Conservation (phyloP, 2,329 filamentous ascomycete genomes). For the Chrysoporthe deuterocubensis region DNA sequence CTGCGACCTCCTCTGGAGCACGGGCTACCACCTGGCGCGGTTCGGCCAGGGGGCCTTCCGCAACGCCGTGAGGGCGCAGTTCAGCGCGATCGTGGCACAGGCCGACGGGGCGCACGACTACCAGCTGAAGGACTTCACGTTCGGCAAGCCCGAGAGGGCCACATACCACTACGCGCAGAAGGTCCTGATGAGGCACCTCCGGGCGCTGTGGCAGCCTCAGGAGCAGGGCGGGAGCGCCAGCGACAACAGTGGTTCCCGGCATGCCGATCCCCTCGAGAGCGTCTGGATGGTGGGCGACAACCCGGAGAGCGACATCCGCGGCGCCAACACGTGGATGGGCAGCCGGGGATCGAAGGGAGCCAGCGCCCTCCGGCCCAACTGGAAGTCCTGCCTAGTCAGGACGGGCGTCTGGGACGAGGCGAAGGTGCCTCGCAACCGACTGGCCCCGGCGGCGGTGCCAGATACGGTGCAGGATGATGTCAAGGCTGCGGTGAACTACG, state of each 20-base stretch:
- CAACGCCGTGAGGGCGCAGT: slow-evolving; percentile 65
- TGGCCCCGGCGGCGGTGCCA: neutral
- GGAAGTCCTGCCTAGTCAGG: slow-evolving; percentile 76
- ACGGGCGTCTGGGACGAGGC: slow-evolving; percentile 72
- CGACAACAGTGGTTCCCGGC: neutral
- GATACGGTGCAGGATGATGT: slow-evolving; percentile 69
- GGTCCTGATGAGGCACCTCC: slow-evolving; percentile 62
- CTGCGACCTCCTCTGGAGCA: slow-evolving; percentile 87
- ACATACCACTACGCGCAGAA: slow-evolving; percentile 88
- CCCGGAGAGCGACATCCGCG: slow-evolving; percentile 86
- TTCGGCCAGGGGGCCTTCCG: slow-evolving; percentile 92
- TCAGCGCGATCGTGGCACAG: slow-evolving; percentile 53
- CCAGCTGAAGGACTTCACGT: slow-evolving; percentile 13
- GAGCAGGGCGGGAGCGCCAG: slow-evolving; percentile 22
- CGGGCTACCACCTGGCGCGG: slow-evolving; percentile 80
- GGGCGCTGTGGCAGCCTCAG: slow-evolving; percentile 46
- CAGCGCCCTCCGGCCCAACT: slow-evolving; percentile 40
- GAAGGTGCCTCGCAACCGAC: neutral
- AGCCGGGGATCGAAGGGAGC: neutral
- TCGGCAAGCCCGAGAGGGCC: slow-evolving; percentile 79
- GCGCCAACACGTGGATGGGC: slow-evolving; percentile 77
- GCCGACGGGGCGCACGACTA: slow-evolving; percentile 35
- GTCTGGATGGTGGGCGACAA: slow-evolving; percentile 97
- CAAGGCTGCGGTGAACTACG: slow-evolving; percentile 76
- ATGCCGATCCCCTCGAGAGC: slow-evolving; percentile 51